Conservation (phyloP, 129 eudicot species). For the Pulicaria dysenterica region DNA sequence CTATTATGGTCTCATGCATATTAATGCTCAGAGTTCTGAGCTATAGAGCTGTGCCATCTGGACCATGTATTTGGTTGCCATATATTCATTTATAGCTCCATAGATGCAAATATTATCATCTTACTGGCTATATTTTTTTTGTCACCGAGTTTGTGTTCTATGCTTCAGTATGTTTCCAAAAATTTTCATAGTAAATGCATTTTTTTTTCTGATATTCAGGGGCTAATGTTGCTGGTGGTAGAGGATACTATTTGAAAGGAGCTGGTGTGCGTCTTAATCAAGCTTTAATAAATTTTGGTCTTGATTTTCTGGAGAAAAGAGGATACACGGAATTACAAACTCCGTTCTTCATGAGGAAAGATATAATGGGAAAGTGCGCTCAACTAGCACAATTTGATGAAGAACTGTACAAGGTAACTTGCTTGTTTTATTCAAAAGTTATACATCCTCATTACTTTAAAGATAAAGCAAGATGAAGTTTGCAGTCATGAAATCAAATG, state of each 20-base stretch:
- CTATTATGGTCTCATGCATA: background rate
- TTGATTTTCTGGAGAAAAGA: conserved; percentile 65
- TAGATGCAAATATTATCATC: background rate
- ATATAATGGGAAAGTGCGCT: conserved; percentile 93
- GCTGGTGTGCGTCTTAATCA: conserved; percentile 89
- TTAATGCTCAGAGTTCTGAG: background rate
- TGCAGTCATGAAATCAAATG: conserved; percentile 7
- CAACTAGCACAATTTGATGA: conserved; percentile 95
- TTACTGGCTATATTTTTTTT: background rate
- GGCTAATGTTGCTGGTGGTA: conserved; percentile 96
- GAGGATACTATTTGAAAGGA: conserved; percentile 88
- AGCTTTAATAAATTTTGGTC: conserved; percentile 87
- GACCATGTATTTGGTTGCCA: background rate
- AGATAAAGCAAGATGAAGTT: conserved; percentile 5
- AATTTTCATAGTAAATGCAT: conserved; percentile 1
- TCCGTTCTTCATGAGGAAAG: conserved; percentile 91
- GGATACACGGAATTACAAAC: conserved; percentile 69
- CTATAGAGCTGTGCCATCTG: background rate
- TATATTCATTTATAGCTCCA: background rate
- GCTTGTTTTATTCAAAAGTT: background rate
- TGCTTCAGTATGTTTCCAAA: background rate
- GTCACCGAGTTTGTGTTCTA: conserved; percentile 8
- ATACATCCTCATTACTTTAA: background rate
- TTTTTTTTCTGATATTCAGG: conserved; percentile 43
- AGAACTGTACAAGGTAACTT: conserved; percentile 91